A percentile compares a stretch with the other conserved stretches of the same genome.
Evolutionary conservation across 352 stramenopile species (phyloP).

Genomic region (Phytophthora syringae): DNA sequence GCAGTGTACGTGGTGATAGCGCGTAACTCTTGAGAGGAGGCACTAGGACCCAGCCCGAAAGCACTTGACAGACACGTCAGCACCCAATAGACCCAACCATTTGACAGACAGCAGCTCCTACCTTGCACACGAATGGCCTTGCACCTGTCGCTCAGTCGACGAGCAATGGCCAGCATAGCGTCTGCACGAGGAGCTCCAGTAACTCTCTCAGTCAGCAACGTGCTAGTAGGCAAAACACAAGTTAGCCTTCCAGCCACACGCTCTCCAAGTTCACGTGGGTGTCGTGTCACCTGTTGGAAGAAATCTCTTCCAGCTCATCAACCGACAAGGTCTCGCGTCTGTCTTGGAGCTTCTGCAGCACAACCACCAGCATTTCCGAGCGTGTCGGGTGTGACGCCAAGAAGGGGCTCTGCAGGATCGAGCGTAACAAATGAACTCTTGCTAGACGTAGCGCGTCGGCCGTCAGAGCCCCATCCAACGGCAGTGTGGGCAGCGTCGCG

Average conservation of each 20-base stretch:
- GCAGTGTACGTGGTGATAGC: constrained; percentile 45
- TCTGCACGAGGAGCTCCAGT: constrained; percentile 25
- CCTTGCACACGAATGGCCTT: constrained; percentile 48
- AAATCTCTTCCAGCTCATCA: constrained; percentile 17
- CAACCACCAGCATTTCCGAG: constrained; percentile 43
- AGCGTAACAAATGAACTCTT: constrained; percentile 43
- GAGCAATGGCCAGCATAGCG: constrained; percentile 41
- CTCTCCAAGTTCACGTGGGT: too few species aligned
- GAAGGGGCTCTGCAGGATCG: constrained; percentile 65
- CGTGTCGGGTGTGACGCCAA: constrained; percentile 50
- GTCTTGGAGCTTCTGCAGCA: constrained; percentile 36
- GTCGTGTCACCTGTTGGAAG: constrained; percentile 14
- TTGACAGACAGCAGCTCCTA: constrained; percentile 8
- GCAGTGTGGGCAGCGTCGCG: constrained; percentile 47
- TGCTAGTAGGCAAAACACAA: constrained; percentile 23
- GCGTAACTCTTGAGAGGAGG: constrained; percentile 45
- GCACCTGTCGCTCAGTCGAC: constrained; percentile 34
- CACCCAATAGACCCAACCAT: not conserved
- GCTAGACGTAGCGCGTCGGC: constrained; percentile 22
- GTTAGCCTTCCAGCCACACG: not conserved
- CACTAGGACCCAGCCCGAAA: constrained; percentile 34
- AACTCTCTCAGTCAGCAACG: constrained; percentile 33
- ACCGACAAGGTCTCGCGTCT: constrained; percentile 8
- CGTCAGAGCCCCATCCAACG: constrained; percentile 19
- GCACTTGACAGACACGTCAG: constrained; percentile 28